A percentile compares a stretch with the other conserved stretches of the same genome.
These are phyloP conservation scores for Platanus orientalis DNA, from an alignment of 164 flowering plant genomes.

Conservation along the genomic window DNA sequence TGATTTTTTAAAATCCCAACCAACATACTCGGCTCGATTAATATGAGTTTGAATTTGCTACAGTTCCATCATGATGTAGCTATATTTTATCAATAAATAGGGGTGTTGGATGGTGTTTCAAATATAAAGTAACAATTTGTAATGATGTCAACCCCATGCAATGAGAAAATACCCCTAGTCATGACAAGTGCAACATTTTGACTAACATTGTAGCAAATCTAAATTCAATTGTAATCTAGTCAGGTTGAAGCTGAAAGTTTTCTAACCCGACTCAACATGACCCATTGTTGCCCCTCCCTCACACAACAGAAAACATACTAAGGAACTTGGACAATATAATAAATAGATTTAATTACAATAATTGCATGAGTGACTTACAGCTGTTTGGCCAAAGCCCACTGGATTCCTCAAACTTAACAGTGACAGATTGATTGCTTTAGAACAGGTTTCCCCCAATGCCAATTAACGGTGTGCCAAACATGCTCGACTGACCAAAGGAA, in stretches of 20 bases:
- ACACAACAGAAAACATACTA: neutral
- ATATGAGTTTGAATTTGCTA: too few relatives aligned
- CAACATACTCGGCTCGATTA: too few relatives aligned
- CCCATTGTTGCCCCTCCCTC: neutral
- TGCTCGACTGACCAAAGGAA: conserved; percentile 49
- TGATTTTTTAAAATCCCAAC: too few relatives aligned
- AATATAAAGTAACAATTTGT: too few relatives aligned
- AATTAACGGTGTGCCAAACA: conserved; percentile 51
- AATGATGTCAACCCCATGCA: too few relatives aligned
- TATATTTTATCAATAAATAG: too few relatives aligned
- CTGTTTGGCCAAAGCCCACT: conserved; percentile 53
- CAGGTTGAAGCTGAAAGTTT: neutral
- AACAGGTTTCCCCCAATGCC: conserved; percentile 58
- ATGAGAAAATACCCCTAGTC: too few relatives aligned
- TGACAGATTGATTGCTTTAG: conserved; percentile 53
- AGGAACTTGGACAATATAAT: neutral
- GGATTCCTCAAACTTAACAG: conserved; percentile 33
- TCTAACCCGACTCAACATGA: neutral
- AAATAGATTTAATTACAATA: conserved; percentile 1
- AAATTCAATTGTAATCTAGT: too few relatives aligned
- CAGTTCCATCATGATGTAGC: too few relatives aligned
- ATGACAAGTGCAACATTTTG: too few relatives aligned
- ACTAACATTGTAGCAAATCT: too few relatives aligned
- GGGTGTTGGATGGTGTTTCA: too few relatives aligned
- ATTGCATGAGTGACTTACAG: conserved; percentile 42